These are phyloP conservation scores for Styphnolobium japonicum DNA, from an alignment of 306 rosid genomes.

Conservation along the genomic window DNA sequence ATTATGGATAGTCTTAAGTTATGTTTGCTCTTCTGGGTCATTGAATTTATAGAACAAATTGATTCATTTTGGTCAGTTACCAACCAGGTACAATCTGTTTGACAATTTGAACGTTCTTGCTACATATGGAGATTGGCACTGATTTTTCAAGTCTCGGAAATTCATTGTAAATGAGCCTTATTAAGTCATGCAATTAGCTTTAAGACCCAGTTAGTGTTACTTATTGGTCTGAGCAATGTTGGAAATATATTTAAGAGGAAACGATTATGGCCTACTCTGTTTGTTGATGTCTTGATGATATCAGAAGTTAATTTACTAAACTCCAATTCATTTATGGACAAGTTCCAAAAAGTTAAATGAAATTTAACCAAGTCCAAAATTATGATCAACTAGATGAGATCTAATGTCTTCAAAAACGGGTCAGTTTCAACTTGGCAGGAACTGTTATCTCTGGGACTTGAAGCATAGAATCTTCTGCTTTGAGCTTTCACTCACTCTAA, in stretches of 20 bases:
- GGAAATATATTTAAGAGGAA: not conserved
- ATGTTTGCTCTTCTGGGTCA: constrained; percentile 23
- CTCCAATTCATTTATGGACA: not conserved
- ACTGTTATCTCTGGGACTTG: not conserved
- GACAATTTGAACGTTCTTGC: not conserved
- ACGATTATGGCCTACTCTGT: not conserved
- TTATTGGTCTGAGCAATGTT: not conserved
- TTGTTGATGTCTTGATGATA: not conserved
- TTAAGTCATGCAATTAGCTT: not conserved
- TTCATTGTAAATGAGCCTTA: not conserved
- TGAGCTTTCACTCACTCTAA: not conserved
- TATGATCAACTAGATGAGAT: not conserved
- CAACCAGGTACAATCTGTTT: not conserved
- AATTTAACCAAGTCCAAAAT: not conserved
- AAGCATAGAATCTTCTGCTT: not conserved
- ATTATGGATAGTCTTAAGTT: not conserved
- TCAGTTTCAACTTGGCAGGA: not conserved
- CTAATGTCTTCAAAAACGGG: not conserved
- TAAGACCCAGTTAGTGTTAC: not conserved
- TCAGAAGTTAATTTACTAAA: not conserved
- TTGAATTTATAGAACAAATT: constrained; percentile 14
- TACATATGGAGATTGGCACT: not conserved
- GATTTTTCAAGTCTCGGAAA: not conserved
- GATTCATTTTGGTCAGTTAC: constrained; percentile 23
- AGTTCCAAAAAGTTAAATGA: not conserved